Conservation (phyloP, 306 rosid species). For the Vigna trinervia region DNA sequence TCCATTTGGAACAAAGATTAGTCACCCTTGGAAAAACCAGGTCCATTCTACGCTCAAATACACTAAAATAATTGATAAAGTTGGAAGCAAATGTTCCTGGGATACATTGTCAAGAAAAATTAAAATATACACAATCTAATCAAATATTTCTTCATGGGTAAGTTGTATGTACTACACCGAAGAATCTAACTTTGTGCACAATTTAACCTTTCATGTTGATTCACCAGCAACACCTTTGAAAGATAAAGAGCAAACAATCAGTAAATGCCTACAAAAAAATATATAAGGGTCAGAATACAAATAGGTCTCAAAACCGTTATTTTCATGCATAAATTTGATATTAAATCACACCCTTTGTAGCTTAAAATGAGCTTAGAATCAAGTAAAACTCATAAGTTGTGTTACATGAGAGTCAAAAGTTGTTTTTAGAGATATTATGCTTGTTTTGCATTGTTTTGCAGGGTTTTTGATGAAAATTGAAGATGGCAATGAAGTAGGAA, state of each 20-base stretch:
- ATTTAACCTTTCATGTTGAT: constrained; percentile 47
- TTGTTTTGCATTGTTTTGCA: no score
- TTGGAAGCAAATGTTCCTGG: constrained; percentile 85
- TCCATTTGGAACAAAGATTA: constrained; percentile 43
- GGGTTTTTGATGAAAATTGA: no score
- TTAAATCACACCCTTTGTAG: no score
- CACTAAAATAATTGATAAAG: constrained; percentile 52
- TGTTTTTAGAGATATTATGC: no score
- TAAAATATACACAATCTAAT: constrained; percentile 94
- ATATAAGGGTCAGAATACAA: background rate
- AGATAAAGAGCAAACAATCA: constrained; percentile 36
- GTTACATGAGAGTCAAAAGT: no score
- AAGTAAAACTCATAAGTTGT: no score
- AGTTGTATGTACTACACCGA: constrained; percentile 64
- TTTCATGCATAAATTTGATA: no score
- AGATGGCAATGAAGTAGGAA: no score
- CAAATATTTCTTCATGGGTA: constrained; percentile 65
- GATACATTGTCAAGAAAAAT: constrained; percentile 94
- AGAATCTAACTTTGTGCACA: constrained; percentile 54
- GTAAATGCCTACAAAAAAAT: no score
- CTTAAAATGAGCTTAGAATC: no score
- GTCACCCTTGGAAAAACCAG: constrained; percentile 38
- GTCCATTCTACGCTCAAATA: constrained; percentile 47
- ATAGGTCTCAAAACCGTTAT: background rate
- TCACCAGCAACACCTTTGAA: constrained; percentile 61